These are phyloP conservation scores for Mycena amicta DNA, from an alignment of 768 basidiomycete species.

Conservation along the genomic window DNA sequence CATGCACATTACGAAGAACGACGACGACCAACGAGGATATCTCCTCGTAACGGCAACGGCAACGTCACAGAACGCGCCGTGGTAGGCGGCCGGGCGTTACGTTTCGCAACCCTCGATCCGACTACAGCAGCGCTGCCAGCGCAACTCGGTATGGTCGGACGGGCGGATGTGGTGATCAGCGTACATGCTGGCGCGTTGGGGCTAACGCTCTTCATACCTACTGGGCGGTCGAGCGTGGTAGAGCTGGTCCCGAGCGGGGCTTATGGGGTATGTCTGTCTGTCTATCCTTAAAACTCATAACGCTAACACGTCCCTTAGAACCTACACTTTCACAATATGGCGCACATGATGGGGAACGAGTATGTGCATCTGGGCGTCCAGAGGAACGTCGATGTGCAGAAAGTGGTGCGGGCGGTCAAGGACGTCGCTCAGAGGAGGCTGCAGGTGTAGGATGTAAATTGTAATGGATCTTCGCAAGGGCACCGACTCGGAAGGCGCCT, in stretches of 20 bases:
- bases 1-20: background rate
- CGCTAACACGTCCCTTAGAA: slow-evolving; percentile 11
- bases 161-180: slow-evolving; percentile 21
- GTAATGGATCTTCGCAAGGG: slow-evolving; percentile 35
- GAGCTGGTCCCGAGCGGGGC: slow-evolving; percentile 13
- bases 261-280: slow-evolving; percentile 9
- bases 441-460: background rate
- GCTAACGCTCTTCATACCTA: slow-evolving; percentile 21
- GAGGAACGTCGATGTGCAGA: slow-evolving; percentile 13
- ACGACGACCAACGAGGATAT: background rate
- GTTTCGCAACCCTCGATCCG: slow-evolving; percentile 22
- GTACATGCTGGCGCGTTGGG: slow-evolving; percentile 24
- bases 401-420: slow-evolving; percentile 13
- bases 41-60: background rate
- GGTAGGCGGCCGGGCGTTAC: slow-evolving; percentile 12
- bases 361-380: slow-evolving; percentile 13
- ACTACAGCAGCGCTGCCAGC: slow-evolving; percentile 19
- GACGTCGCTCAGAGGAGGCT: slow-evolving; percentile 9
- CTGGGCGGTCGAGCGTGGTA: slow-evolving; percentile 20
- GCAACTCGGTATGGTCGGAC: slow-evolving; percentile 19
- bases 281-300: background rate
- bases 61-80: background rate
- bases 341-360: slow-evolving; percentile 21
- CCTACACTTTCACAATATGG: slow-evolving; percentile 24
- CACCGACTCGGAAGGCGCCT: slow-evolving; percentile 39